Conservation (phyloP, 192 early-diverging fungal species). For the Hyaloraphidium curvatum region DNA sequence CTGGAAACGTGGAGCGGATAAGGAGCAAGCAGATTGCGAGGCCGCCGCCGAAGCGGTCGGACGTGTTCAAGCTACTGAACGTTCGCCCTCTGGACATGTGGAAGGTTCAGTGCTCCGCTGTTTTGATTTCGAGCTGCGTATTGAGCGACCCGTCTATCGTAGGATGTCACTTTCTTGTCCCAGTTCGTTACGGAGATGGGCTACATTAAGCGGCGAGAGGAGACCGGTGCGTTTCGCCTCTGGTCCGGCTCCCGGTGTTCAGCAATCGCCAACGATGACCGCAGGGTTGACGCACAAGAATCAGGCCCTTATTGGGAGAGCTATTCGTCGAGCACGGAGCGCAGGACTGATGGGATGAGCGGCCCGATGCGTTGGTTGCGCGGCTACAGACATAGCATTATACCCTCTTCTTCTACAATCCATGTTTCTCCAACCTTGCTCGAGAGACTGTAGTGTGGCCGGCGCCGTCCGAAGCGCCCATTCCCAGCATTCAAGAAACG, state of each 20-base stretch:
- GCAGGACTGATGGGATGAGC: too few species aligned
- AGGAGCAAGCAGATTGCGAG: background rate
- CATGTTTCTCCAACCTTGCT: too few species aligned
- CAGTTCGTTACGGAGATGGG: background rate
- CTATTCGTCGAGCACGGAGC: background rate
- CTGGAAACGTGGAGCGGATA: background rate
- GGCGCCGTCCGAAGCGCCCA: too few species aligned
- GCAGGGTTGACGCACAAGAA: background rate
- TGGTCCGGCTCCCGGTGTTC: background rate
- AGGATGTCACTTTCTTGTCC: background rate
- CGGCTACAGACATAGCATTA: too few species aligned
- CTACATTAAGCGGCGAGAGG: background rate
- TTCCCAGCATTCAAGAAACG: too few species aligned
- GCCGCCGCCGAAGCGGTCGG: too few species aligned
- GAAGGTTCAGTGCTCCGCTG: too few species aligned
- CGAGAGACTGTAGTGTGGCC: too few species aligned
- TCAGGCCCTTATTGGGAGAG: background rate
- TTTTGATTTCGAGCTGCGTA: too few species aligned
- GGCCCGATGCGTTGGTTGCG: too few species aligned
- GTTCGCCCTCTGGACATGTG: background rate
- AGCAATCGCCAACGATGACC: background rate
- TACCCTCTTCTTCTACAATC: too few species aligned
- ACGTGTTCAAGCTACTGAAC: background rate
- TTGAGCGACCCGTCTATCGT: background rate
- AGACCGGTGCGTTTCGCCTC: background rate